Conservation (phyloP, 129 eudicot genomes). For the Flaveria linearis region DNA sequence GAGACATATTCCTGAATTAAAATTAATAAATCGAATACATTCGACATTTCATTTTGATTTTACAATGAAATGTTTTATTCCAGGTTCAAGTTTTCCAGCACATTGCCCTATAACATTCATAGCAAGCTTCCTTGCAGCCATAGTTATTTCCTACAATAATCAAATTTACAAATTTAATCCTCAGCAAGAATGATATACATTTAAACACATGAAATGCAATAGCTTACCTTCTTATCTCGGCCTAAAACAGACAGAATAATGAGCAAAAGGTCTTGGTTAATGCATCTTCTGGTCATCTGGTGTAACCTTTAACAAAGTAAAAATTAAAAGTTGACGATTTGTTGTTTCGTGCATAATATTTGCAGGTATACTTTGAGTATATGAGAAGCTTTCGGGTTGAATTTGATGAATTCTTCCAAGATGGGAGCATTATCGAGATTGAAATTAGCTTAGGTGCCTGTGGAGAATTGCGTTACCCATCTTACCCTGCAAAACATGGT, state of each 20-base stretch:
- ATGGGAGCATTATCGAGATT: slow-evolving; percentile 61
- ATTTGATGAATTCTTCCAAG: slow-evolving; percentile 70
- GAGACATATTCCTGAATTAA: slow-evolving; percentile 85
- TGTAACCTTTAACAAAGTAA: not conserved
- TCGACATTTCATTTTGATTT: slow-evolving; percentile 44
- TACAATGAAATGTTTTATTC: slow-evolving; percentile 74
- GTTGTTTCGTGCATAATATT: slow-evolving; percentile 14
- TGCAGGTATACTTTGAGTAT: slow-evolving; percentile 79
- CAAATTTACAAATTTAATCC: slow-evolving; percentile 27
- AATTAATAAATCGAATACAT: not conserved
- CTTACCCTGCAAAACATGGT: too few species aligned
- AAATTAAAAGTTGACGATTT: not conserved
- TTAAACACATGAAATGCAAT: not conserved
- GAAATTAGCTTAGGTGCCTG: slow-evolving; percentile 16
- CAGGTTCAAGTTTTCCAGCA: slow-evolving; percentile 85
- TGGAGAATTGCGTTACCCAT: too few species aligned
- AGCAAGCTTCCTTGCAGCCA: slow-evolving; percentile 87
- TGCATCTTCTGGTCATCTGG: not conserved
- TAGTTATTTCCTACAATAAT: slow-evolving; percentile 47
- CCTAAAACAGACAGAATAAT: slow-evolving; percentile 71
- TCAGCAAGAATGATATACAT: not conserved
- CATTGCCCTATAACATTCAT: slow-evolving; percentile 80
- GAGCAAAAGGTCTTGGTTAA: slow-evolving; percentile 67
- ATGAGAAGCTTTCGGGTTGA: slow-evolving; percentile 86
- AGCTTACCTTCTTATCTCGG: slow-evolving; percentile 62